These are phyloP conservation scores for Oldenlandia corymbosa DNA, from an alignment of 257 asterid species.

Conservation along the genomic window DNA sequence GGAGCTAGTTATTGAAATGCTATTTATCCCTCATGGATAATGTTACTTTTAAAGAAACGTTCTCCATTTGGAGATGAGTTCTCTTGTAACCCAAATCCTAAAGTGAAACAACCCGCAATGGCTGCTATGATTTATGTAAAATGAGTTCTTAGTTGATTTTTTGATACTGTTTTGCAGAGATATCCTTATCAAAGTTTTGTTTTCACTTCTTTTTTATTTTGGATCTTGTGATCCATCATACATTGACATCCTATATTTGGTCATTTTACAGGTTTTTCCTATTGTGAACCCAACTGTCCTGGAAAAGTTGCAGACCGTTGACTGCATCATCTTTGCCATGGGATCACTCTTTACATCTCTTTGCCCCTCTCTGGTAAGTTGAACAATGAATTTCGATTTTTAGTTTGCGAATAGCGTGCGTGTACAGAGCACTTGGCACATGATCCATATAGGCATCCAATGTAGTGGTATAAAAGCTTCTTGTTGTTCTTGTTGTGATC, in stretches of 20 bases:
- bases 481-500: too few species aligned
- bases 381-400: background rate
- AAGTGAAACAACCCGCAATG: background rate
- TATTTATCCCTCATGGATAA: background rate
- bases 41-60: too few species aligned
- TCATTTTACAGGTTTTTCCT: conserved; percentile 72
- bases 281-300: conserved; percentile 62
- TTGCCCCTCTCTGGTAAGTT: conserved; percentile 88
- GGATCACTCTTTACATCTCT: conserved; percentile 93
- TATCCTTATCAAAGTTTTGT: background rate
- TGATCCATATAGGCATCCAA: too few species aligned
- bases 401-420: background rate
- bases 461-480: too few species aligned
- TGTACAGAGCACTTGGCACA: too few species aligned
- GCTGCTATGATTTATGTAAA: background rate
- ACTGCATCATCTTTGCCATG: conserved; percentile 87
- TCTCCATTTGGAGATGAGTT: too few species aligned
- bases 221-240: background rate
- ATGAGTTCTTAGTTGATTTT: background rate
- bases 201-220: background rate
- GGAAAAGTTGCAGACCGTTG: conserved; percentile 64
- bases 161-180: background rate
- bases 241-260: conserved; percentile 2
- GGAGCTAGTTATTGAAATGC: background rate
- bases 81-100: too few species aligned